Evolutionary conservation across 768 basidiomycete species (phyloP), one percentile per base, ranked within the genome.

Genomic region (Lactarius indigo): DNA sequence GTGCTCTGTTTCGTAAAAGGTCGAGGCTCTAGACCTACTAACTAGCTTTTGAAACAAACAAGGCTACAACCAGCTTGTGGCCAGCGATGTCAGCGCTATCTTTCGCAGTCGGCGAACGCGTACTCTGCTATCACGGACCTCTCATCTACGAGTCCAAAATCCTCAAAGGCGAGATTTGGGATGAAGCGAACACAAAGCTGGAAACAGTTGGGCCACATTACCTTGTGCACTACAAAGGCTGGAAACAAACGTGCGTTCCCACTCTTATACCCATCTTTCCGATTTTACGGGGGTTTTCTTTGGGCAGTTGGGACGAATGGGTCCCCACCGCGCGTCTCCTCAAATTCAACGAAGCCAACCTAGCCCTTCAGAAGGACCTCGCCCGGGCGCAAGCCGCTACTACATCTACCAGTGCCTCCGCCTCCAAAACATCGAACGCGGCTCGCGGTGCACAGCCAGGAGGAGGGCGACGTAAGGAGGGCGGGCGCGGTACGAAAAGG

Each of bases 201-300:
- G 85, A 87, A 7, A 75, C 77, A 12, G 76, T 84, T 2, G 96
- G 96, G 7, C 85, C 87, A 4, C 93, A 96, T 72, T 98, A 93
- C 78, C 89, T 91, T 68, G 96, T 99, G 44, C 97, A 99, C 76
- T 99, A 99, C 83, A 97, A 98, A 77, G 97, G 97, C 10, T 99
- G 97, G 97, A 99, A 98, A 76, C 91, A 94, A 76, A 96, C 93
- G 94, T 96, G 75, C 70, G 86, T 80, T 26, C 12, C 30, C 37
- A 59, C 35, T 37, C 35, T 12, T 56, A 54, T 41, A n/a, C 15
- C 17, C 31, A 56, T 66, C 28, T 33, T 57, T 65, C 33, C 50
- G 4, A 28, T 39, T 58, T 13, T 1, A 26, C 39, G 13, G n/a
- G n/a, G n/a, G 2, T 26, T 8, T 15, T 33, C 15, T 13, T 26